These are phyloP conservation scores for Pythium inflatum DNA, from an alignment of 352 stramenopile species.

Conservation along the genomic window DNA sequence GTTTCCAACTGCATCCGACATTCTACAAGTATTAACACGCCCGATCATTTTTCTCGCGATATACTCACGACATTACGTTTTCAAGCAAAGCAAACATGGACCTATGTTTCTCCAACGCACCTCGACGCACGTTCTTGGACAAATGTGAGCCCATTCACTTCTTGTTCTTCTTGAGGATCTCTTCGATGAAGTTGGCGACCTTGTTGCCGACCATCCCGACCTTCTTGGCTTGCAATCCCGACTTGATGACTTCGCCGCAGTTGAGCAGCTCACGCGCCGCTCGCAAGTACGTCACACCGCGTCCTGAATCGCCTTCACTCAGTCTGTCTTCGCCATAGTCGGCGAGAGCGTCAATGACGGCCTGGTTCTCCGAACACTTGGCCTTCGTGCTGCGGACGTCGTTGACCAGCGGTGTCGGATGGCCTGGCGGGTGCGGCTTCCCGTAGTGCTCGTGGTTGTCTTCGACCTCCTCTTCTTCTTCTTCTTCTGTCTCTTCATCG, in stretches of 20 bases:
- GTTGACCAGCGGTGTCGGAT: slow-evolving; percentile 50
- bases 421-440: slow-evolving; percentile 24
- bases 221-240: slow-evolving; percentile 52
- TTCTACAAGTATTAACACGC: neutral
- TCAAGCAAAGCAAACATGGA: no score
- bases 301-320: slow-evolving; percentile 54
- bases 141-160: no score
- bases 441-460: slow-evolving; percentile 32
- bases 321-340: slow-evolving; percentile 65
- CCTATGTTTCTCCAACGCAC: no score
- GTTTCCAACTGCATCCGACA: neutral
- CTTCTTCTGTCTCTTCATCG: slow-evolving; percentile 46
- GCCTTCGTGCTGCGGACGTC: slow-evolving; percentile 53
- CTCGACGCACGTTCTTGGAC: no score
- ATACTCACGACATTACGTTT: neutral
- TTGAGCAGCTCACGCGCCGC: slow-evolving; percentile 59
- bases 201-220: slow-evolving; percentile 66
- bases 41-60: neutral
- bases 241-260: slow-evolving; percentile 52
- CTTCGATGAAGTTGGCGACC: slow-evolving; percentile 62
- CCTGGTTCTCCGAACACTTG: slow-evolving; percentile 56
- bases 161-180: slow-evolving; percentile 38
- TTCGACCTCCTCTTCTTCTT: slow-evolving; percentile 38
- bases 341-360: slow-evolving; percentile 63
- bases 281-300: slow-evolving; percentile 65